Conservation (phyloP, 495 filamentous ascomycete genomes). For the Penicillium angulare region DNA sequence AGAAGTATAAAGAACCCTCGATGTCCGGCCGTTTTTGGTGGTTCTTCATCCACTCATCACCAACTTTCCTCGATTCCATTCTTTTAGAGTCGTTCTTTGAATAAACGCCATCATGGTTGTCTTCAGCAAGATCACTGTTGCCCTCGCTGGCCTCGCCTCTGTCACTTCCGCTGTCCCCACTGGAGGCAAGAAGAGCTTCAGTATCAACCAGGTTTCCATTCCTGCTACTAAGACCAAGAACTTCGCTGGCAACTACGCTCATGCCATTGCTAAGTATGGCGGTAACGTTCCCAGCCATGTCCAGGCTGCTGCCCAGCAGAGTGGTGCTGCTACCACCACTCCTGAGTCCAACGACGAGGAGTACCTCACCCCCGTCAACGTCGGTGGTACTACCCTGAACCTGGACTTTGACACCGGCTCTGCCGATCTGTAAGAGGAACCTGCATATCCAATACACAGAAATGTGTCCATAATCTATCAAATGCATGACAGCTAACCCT, state of each 20-base stretch:
- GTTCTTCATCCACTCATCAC: slow-evolving; percentile 12
- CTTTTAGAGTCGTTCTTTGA: slow-evolving; percentile 15
- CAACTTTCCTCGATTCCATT: slow-evolving; percentile 7
- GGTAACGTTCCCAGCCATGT: slow-evolving; percentile 40
- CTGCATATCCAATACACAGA: neutral
- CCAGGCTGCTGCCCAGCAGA: slow-evolving; percentile 42
- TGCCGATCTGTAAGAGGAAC: slow-evolving; percentile 63
- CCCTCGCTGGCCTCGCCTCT: slow-evolving; percentile 32
- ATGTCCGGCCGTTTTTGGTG: slow-evolving; percentile 11
- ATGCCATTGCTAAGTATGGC: slow-evolving; percentile 44
- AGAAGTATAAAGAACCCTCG: slow-evolving; percentile 24
- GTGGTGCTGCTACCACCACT: slow-evolving; percentile 48
- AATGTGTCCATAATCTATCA: neutral
- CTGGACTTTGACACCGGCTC: slow-evolving; percentile 77
- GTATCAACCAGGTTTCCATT: slow-evolving; percentile 35
- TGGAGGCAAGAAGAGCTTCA: slow-evolving; percentile 37
- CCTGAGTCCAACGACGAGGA: slow-evolving; percentile 60
- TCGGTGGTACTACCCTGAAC: slow-evolving; percentile 62
- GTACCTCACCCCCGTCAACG: slow-evolving; percentile 65
- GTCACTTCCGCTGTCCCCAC: slow-evolving; percentile 34
- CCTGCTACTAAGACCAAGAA: slow-evolving; percentile 30
- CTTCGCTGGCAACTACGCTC: slow-evolving; percentile 41
- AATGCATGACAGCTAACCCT: neutral
- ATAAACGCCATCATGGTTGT: slow-evolving; percentile 39
- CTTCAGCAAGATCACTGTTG: slow-evolving; percentile 37